Conservation (phyloP, 768 basidiomycete species). For the Dioszegia aurantiaca region DNA sequence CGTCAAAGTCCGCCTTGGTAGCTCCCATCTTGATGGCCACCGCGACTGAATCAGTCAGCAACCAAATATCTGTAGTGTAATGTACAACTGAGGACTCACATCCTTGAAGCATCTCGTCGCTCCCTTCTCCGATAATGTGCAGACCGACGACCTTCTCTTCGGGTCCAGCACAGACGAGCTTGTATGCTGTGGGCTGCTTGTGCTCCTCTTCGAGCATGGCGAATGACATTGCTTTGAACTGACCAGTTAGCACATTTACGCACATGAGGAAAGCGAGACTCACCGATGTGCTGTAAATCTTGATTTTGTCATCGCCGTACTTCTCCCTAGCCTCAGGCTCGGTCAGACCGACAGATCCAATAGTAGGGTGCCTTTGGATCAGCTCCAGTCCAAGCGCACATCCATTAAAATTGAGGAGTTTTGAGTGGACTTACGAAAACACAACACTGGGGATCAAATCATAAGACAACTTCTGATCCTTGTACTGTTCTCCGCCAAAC, state of each 20-base stretch:
- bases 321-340: conserved; percentile 84
- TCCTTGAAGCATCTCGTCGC: conserved; percentile 93
- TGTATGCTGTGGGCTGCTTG: conserved; percentile 93
- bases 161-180: conserved; percentile 77
- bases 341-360: conserved; percentile 91
- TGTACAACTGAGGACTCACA: conserved; percentile 57
- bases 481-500: conserved; percentile 82
- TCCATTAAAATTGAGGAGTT: no score
- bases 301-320: conserved; percentile 76
- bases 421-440: conserved; percentile 70
- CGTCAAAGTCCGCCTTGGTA: conserved; percentile 51
- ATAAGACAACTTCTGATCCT: conserved; percentile 81
- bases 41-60: conserved; percentile 52
- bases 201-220: conserved; percentile 82
- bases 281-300: conserved; percentile 71
- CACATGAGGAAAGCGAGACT: conserved; percentile 18
- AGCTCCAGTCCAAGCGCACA: conserved; percentile 1
- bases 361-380: conserved; percentile 74
- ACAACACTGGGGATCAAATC: conserved; percentile 90
- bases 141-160: conserved; percentile 96
- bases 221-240: conserved; percentile 73
- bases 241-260: conserved; percentile 51
- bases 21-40: conserved; percentile 96
- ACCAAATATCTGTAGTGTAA: not conserved
- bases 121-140: conserved; percentile 86